Base-by-base conservation (phyloP, 106 monocot species). In the Acorus gramineus region DNA sequence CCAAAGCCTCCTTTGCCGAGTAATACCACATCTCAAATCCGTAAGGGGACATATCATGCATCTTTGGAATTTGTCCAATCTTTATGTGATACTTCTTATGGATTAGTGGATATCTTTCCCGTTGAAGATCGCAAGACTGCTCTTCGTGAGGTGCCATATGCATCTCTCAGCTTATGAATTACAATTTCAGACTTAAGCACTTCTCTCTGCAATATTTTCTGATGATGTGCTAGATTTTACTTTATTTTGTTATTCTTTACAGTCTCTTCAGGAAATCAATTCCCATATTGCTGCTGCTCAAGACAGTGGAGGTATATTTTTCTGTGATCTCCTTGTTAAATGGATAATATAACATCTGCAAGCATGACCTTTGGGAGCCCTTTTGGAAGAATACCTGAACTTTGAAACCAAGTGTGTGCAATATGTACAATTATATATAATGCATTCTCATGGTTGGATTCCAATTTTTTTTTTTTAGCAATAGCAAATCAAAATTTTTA, bases 31-130 rank as follows among this genome's bases (percentile, higher is more conserved):
- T 79, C 98, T 57, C 85, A 88, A 72, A 71, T 88, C 64, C 85
- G 98, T 12, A 98, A 86, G 71, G 87, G 81, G 44, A 76, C 83
- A 43, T 98, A 98, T 66, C 92, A 98, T 84, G 77, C 70, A 75
- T 92, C 98, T 11, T 68, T 98, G 75, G 98, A 98, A 55, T 89
- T 98, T 80, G 98, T 98, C 61, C 98, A 89, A 56, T 66, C 88
- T 70, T 77, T 98, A 69, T 98, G 98, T 69, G 92, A 98, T 56
- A 98, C 98, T 44, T 98, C 98, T 11, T 98, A 92, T 80, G 85
- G 85, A 11, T 74, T 98, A 73, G 98, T 98, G 54, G 98, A 98
- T 62, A 85, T 98, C 66, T 98, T 92, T 78, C 98, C 98, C 63
- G 71, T 92, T 66, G 90, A 98, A 71, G 92, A 98, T 73, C 88